Conservation (phyloP, 2,329 filamentous ascomycete species). For the Colletotrichum higginsianum region DNA sequence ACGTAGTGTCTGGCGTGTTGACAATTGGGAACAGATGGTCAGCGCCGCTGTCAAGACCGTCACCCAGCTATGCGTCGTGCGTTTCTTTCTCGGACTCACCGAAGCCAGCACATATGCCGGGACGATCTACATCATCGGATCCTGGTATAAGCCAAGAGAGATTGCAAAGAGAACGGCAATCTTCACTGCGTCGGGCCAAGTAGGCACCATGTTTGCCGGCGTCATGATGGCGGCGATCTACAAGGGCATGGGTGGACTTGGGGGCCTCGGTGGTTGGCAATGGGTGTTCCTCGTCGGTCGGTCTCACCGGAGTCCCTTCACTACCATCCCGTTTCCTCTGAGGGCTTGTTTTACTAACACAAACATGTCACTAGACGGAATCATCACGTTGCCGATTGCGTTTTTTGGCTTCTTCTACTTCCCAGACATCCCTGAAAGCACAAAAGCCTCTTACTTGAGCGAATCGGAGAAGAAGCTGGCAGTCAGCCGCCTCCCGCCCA, state of each 20-base stretch:
- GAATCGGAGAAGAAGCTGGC: slow-evolving; percentile 55
- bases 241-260: slow-evolving; percentile 58
- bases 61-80: slow-evolving; percentile 55
- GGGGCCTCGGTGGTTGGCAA: slow-evolving; percentile 66
- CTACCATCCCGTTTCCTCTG: background rate
- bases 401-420: slow-evolving; percentile 66
- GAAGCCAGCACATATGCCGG: slow-evolving; percentile 59
- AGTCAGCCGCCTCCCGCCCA: slow-evolving; percentile 51
- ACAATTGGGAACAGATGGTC: slow-evolving; percentile 35
- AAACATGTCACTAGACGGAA: slow-evolving; percentile 54
- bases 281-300: slow-evolving; percentile 54
- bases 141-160: slow-evolving; percentile 74
- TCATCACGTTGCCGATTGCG: slow-evolving; percentile 68
- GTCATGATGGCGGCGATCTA: slow-evolving; percentile 66
- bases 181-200: slow-evolving; percentile 73
- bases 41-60: slow-evolving; percentile 46
- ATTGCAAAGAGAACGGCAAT: slow-evolving; percentile 75
- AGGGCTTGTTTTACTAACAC: background rate
- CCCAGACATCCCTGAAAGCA: slow-evolving; percentile 62
- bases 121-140: slow-evolving; percentile 60
- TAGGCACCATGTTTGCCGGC: slow-evolving; percentile 72
- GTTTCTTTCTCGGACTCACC: slow-evolving; percentile 56
- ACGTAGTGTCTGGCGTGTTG: background rate
- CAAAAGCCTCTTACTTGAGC: slow-evolving; percentile 51
- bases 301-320: background rate